Percentiles rank a stretch among this genome's conserved stretches.
phyloP scores from a whole-genome alignment of 2,329 filamentous ascomycete species.

The Drechslerella dactyloides region DNA sequence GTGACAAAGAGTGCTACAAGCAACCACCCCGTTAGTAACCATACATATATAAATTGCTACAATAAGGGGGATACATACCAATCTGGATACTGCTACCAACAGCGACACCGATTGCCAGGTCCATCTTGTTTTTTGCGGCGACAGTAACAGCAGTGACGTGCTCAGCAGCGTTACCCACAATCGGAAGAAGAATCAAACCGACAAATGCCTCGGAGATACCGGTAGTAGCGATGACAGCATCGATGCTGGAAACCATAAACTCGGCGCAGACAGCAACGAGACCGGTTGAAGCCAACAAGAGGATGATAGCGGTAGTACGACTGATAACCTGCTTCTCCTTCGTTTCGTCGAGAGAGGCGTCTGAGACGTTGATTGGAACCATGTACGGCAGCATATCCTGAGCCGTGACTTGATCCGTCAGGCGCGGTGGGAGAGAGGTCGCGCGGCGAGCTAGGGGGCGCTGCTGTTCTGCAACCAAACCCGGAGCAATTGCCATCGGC shows the following conservation, averaged over 20 bases:
- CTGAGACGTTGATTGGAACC: slow-evolving; percentile 47
- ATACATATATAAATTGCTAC: neutral
- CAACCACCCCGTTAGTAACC: slow-evolving; percentile 30
- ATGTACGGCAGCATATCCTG: slow-evolving; percentile 41
- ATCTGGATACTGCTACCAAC: slow-evolving; percentile 76
- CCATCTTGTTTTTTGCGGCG: slow-evolving; percentile 77
- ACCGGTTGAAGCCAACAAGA: slow-evolving; percentile 69
- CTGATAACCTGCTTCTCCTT: slow-evolving; percentile 55
- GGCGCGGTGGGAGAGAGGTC: slow-evolving; percentile 74
- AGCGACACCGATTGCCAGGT: slow-evolving; percentile 74
- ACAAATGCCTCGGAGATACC: slow-evolving; percentile 71
- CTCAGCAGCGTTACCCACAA: slow-evolving; percentile 76
- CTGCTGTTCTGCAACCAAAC: slow-evolving; percentile 65
- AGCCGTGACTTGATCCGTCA: slow-evolving; percentile 60
- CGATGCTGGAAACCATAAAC: slow-evolving; percentile 72
- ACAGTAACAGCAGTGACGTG: slow-evolving; percentile 75
- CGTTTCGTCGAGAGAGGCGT: slow-evolving; percentile 40
- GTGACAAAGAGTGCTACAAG: slow-evolving; percentile 68
- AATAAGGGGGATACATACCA: slow-evolving; percentile 51
- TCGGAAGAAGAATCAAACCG: slow-evolving; percentile 73
- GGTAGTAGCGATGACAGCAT: slow-evolving; percentile 67
- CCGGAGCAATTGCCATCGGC: slow-evolving; percentile 64
- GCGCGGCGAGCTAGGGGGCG: slow-evolving; percentile 64
- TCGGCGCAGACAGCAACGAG: slow-evolving; percentile 73
- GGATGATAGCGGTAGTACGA: slow-evolving; percentile 64